Conservation (phyloP, 495 filamentous ascomycete species). For the Cetradonia linearis region DNA sequence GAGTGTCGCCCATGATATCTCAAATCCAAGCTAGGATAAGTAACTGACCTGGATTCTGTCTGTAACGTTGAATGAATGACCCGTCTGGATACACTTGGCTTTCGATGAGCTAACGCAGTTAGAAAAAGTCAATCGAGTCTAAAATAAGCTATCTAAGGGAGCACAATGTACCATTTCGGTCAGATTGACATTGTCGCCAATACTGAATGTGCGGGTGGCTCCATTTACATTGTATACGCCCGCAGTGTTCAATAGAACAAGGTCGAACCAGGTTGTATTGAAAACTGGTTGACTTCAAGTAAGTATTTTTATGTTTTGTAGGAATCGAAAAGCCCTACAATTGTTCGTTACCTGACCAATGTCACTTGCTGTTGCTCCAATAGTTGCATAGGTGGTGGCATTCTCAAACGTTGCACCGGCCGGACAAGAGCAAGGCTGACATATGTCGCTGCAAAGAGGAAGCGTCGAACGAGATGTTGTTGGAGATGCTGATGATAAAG, state of each 20-base stretch:
- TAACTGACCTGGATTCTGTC: background rate
- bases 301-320: background rate
- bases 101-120: constrained; percentile 3
- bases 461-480: background rate
- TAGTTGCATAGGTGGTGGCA: background rate
- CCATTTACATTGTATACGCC: background rate
- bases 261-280: background rate
- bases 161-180: background rate
- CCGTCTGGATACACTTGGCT: background rate
- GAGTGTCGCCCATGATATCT: background rate
- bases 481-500: background rate
- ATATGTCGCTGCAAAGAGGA: constrained; percentile 6
- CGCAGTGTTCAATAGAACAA: background rate
- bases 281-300: background rate
- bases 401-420: constrained; percentile 2
- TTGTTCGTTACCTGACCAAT: background rate
- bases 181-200: background rate
- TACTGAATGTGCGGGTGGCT: constrained; percentile 3
- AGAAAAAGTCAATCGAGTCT: background rate
- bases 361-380: constrained; percentile 7
- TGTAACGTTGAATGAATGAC: constrained; percentile 6
- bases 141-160: background rate
- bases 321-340: background rate
- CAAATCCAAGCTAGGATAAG: background rate
- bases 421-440: constrained; percentile 7